Evolutionary conservation across 352 stramenopile genomes (phyloP), one percentile per base, ranked within the genome.

Genomic region (Pythium periplocum): DNA sequence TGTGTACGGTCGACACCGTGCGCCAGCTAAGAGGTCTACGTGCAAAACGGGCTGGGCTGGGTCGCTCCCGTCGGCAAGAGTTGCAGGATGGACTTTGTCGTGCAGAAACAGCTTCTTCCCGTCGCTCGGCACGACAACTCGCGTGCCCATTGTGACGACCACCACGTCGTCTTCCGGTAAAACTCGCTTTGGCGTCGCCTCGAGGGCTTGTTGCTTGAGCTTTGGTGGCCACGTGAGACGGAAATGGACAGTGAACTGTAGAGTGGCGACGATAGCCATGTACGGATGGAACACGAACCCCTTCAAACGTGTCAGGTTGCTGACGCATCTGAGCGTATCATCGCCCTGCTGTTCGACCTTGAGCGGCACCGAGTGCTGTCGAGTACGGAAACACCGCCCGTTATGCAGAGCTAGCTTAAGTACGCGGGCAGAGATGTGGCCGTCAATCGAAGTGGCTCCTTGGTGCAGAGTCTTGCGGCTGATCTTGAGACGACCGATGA

Each of bases 321-420:
- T 45, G 4, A 76, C 68, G 35, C 75, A 85, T 0, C 63, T 49
- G 33, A 96, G 57, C 11, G 71, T 72, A 32, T 96, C 87, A 12
- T 78, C 80, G 45, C 86, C 55, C 10, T 45, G 43, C 2, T 83
- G 63, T 5, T 87, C 68, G 7, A 71, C 68, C 39, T 93, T 89
- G 2, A 96, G 64, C 1, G 79, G 67, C 4, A 95, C 56, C 2
- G 65, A 90, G 44, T 83, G 71, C 35, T 86, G 62, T 12, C 73
- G 63, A 9, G 82, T 87, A 30, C 76, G 66, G 43, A 96, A 90
- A 45, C 76, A 84, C 3, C 88, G 70, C 4, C 89, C 90, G 56
- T 97, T 97, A 62, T 97, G 90, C 6, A 96, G 68, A 4, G 83
- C 83, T 17, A 97, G 47, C 59, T 92, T 93, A 9, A 97, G 52